A percentile compares a stretch with the other conserved stretches of the same genome.
Conservation (phyloP, 1,284 basidiomycete genomes). For the Trametes sp. region DNA sequence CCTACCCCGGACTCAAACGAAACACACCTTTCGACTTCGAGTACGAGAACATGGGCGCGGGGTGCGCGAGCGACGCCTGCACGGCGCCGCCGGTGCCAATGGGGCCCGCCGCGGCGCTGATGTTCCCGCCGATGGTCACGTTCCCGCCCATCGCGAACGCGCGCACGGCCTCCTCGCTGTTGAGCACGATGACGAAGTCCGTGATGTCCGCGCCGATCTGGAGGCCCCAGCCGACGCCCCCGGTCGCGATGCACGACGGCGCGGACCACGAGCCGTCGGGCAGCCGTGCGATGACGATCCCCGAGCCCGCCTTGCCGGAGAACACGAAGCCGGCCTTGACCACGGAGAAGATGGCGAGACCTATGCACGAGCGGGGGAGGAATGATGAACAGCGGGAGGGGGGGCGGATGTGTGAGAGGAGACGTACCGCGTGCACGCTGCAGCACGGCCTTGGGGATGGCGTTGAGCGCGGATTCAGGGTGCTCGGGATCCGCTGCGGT, state of each 20-base stretch:
- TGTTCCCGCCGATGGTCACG: slow-evolving; percentile 91
- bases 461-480: slow-evolving; percentile 92
- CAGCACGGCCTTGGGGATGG: slow-evolving; percentile 94
- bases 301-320: slow-evolving; percentile 95
- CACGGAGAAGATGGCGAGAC: slow-evolving; percentile 95
- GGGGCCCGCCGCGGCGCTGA: slow-evolving; percentile 88
- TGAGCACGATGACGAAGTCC: slow-evolving; percentile 93
- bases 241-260: slow-evolving; percentile 97
- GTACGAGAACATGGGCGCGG: slow-evolving; percentile 98
- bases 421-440: slow-evolving; percentile 84
- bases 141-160: slow-evolving; percentile 97
- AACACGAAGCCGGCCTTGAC: slow-evolving; percentile 96
- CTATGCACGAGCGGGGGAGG: slow-evolving; percentile 47
- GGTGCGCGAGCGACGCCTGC: slow-evolving; percentile 88
- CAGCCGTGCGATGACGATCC: slow-evolving; percentile 92
- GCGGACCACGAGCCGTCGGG: slow-evolving; percentile 98
- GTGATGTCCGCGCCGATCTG: slow-evolving; percentile 93
- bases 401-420: neutral
- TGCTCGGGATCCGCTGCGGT: slow-evolving; percentile 83
- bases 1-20: neutral
- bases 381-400: neutral
- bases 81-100: slow-evolving; percentile 96
- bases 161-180: slow-evolving; percentile 94
- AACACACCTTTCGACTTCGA: slow-evolving; percentile 89
- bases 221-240: slow-evolving; percentile 94